phyloP scores from a whole-genome alignment of 208 protist species.

The Crithidia expoeki region DNA sequence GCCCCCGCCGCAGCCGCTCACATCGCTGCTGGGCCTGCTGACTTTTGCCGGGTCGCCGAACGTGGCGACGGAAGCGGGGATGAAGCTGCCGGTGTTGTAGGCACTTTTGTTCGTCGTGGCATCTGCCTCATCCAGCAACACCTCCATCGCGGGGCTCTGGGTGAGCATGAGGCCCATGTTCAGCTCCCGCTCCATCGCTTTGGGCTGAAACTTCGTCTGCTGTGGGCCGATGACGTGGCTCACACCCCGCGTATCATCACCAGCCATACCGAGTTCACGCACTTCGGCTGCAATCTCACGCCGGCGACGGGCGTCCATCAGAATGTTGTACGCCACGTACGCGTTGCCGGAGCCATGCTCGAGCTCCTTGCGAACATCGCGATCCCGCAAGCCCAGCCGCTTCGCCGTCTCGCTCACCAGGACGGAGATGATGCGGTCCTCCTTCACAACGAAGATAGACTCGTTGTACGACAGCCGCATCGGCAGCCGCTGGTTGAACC shows the following conservation, averaged over 20 bases:
- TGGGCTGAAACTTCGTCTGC: constrained; percentile 46
- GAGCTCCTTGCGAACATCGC: constrained; percentile 72
- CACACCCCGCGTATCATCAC: constrained; percentile 30
- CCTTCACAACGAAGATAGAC: constrained; percentile 65
- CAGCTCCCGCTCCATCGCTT: constrained; percentile 81
- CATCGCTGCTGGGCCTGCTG: constrained; percentile 33
- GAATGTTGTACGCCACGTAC: constrained; percentile 88
- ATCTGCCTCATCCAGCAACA: constrained; percentile 71
- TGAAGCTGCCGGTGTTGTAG: constrained; percentile 80
- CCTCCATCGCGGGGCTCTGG: constrained; percentile 88
- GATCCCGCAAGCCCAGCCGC: constrained; percentile 58
- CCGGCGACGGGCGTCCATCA: constrained; percentile 69
- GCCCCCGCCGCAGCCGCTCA: constrained; percentile 5
- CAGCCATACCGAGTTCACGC: constrained; percentile 41
- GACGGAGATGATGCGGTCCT: constrained; percentile 75
- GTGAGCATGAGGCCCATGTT: constrained; percentile 88
- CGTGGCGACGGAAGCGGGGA: constrained; percentile 67
- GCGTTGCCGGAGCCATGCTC: constrained; percentile 58
- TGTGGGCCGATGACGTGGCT: constrained; percentile 19
- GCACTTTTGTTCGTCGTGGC: constrained; percentile 71
- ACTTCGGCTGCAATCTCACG: constrained; percentile 73
- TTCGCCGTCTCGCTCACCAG: constrained; percentile 67
- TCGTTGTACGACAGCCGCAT: constrained; percentile 79
- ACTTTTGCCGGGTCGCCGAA: constrained; percentile 19
- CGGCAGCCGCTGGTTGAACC: constrained; percentile 89